Conservation (phyloP, 495 filamentous ascomycete species). For the Bombardia bombarda region DNA sequence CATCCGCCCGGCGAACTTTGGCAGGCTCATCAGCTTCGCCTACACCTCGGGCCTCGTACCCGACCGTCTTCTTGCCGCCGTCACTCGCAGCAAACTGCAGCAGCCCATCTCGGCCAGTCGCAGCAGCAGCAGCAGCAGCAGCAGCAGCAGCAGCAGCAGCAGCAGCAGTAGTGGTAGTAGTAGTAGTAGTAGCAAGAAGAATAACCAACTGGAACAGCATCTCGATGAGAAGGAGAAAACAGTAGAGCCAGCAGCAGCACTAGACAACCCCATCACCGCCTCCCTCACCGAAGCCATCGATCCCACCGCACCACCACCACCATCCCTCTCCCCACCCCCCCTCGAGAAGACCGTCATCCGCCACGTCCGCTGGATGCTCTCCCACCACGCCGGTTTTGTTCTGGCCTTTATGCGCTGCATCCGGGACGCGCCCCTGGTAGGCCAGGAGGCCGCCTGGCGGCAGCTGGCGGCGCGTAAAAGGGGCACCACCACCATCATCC, state of each 20-base stretch:
- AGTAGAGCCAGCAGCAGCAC: no score
- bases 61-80: constrained; percentile 24
- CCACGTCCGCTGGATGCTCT: constrained; percentile 45
- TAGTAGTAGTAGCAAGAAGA: no score
- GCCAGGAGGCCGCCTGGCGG: constrained; percentile 42
- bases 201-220: no score
- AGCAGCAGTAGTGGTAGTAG: no score
- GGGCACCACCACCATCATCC: constrained; percentile 40
- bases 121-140: constrained; percentile 9
- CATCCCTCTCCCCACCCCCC: constrained; percentile 14
- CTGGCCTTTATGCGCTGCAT: constrained; percentile 44
- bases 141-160: no score
- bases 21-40: constrained; percentile 48
- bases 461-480: constrained; percentile 27
- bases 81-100: constrained; percentile 29
- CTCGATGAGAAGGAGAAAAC: no score
- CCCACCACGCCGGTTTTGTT: constrained; percentile 45
- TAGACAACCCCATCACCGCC: no score
- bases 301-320: no score
- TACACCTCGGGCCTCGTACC: constrained; percentile 48
- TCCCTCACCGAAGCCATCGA: constrained; percentile 23
- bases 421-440: constrained; percentile 39
- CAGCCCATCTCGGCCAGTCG: constrained; percentile 29
- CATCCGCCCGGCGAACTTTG: constrained; percentile 57
- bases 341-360: constrained; percentile 23